phyloP scores from a whole-genome alignment of 306 rosid genomes.

The Cotoneaster glaucophyllus region DNA sequence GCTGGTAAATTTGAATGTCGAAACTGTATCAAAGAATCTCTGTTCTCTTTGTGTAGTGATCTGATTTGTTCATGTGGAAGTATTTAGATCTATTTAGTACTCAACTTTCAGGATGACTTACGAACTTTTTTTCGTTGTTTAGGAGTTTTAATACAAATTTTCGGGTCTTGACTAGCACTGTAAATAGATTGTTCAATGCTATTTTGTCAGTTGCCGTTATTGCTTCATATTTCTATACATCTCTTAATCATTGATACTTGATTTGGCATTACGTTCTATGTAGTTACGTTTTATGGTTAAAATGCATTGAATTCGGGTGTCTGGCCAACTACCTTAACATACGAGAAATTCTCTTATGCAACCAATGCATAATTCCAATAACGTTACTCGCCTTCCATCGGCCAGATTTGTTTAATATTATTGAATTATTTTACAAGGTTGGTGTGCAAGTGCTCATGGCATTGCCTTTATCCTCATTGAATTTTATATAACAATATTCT shows the following conservation, averaged over 20 bases:
- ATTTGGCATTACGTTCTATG: not conserved
- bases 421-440: not conserved
- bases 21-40: constrained; percentile 29
- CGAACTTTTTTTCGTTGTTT: constrained; percentile 13
- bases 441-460: not conserved
- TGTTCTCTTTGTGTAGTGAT: constrained; percentile 30
- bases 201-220: constrained; percentile 3
- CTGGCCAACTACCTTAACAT: not conserved
- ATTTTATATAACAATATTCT: not conserved
- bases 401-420: not conserved
- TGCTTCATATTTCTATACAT: not conserved
- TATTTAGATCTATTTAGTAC: constrained; percentile 33
- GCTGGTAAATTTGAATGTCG: constrained; percentile 10
- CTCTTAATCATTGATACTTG: not conserved
- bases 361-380: not conserved
- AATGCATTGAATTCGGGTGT: not conserved
- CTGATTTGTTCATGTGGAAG: constrained; percentile 35
- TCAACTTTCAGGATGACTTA: constrained; percentile 37
- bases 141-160: constrained; percentile 10
- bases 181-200: constrained; percentile 50
- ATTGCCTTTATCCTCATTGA: not conserved
- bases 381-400: not conserved
- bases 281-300: not conserved
- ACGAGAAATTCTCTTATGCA: not conserved
- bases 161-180: constrained; percentile 40